Base-by-base conservation (phyloP, 1,284 basidiomycete species). In the Rhodotorula sp. region DNA sequence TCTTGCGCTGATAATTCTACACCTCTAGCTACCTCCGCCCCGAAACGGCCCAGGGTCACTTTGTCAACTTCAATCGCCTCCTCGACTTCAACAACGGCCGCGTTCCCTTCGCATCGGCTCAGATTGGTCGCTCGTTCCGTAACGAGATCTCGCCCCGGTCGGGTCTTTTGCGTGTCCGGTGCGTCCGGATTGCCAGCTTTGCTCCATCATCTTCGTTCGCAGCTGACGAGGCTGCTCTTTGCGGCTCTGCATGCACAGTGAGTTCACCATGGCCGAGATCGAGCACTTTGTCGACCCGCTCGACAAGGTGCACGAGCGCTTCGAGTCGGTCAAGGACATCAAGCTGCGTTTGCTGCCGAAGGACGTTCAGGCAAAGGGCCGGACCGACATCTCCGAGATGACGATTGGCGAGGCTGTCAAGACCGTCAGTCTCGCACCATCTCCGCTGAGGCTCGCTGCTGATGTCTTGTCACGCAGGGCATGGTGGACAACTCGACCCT, bases 231-330 rank as follows among this genome's bases (percentile, higher is more conserved):
- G 53, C 31, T 30, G 9, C 31, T 18, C 20, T 37, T 37, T 24
- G 10, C 28, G 10, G 16, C 16, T n/a, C 48, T 1, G 6, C 20
- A 7, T 20, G 9, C 37, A 6, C 67, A 81, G 95, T 75, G 96
- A 99, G 81, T 99, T 99, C 83, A 96, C 92, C 48, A 97, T 99
- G 95, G 96, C 94, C 64, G 96, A 99, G 83, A 97, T 99, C 80
- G 96, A 99, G 83, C 95, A 99, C 84, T 99, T 85, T 77, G 95
- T 99, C 76, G 95, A 99, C 83, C 96, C 95, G 11, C 85, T 87
- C 64, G 89, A 97, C 84, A 99, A 99, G 84, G 83, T 81, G 30
- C 96, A 99, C 82, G 83, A 86, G 31, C 87, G 88, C 47, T 99
- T 99, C 84, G 79, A 80, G 68, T 91, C 95, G 77, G 87, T 92